Evolutionary conservation across 805 yeast genomes (phyloP), one percentile per base, ranked within the genome.

Genomic region (Sugiyamaella marilandica): DNA sequence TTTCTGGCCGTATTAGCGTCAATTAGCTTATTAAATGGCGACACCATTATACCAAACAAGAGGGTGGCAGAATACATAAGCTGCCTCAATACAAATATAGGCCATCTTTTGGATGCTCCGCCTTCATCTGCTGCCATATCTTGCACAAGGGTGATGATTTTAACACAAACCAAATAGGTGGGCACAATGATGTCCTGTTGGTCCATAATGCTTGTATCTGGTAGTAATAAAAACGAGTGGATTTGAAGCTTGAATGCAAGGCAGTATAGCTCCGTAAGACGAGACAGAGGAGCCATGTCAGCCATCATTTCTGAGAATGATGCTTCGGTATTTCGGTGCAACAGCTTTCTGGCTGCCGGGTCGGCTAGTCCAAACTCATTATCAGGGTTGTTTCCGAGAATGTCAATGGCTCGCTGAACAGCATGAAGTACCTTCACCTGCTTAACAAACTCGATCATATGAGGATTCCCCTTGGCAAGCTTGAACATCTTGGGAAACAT

Each of bases 1-100:
- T 55, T 55, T 14, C 56, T 45, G 35, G 52, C 39, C 5, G 36
- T 45, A 18, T 41, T 46, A 7, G 10, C 24, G 29, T 55, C 53
- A 21, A 55, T 47, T 5, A 52, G 44, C 13, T 16, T 14, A 8
- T 31, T 41, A 14, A 46, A 43, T n/a, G 36, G 35, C 2, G 58
- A 53, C 10, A 53, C 43, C 36, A 41, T 44, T 8, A 55, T 18
- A 2, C 58, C 58, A 50, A 55, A 55, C 8, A 55, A 39, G 58
- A 50, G 16, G 16, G 35, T 35, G 1, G 58, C 35, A 2, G 54
- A 21, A 14, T 41, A 14, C 29, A 50, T 10, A 7, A 43, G 46
- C 16, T 32, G 35, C 14, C 43, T 8, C 21, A 50, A 16, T 16
- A 50, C 50, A 19, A 37, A 45, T 41, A 13, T 8, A 9, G 37